phyloP scores from a whole-genome alignment of 495 filamentous ascomycete genomes.

The Daldinia decipiens region DNA sequence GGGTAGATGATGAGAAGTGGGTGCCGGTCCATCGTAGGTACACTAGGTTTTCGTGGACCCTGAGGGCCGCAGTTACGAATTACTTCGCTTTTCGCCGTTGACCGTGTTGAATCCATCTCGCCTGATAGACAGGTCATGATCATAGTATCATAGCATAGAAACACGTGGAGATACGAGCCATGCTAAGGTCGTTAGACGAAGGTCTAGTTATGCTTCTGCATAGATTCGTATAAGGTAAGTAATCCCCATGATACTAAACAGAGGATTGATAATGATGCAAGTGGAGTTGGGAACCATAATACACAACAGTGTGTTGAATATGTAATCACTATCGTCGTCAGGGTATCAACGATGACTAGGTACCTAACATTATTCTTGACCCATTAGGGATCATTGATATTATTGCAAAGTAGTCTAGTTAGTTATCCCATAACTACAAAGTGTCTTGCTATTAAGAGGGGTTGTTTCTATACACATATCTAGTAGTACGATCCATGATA shows the following conservation, averaged over 20 bases:
- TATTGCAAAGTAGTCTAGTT: neutral
- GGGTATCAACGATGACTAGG: neutral
- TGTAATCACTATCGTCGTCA: neutral
- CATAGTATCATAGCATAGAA: conserved; percentile 13
- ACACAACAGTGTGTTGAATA: neutral
- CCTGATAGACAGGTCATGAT: conserved; percentile 11
- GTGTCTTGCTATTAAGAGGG: neutral
- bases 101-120: conserved; percentile 14
- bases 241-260: neutral
- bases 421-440: neutral
- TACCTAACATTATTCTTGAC: neutral
- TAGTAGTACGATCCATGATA: neutral
- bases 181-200: neutral
- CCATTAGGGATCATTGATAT: neutral
- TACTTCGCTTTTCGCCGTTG: conserved; percentile 18
- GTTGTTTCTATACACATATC: neutral
- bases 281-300: neutral
- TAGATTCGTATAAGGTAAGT: conserved; percentile 2
- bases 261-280: neutral
- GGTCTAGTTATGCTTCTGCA: neutral
- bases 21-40: neutral
- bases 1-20: conserved; percentile 22
- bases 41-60: conserved; percentile 7
- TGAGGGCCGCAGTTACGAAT: conserved; percentile 8
- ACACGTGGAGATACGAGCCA: neutral